Evolutionary conservation across 1,139 yeast genomes (phyloP), one percentile per base, ranked within the genome.

Genomic region (Saccharomyces uvarum): DNA sequence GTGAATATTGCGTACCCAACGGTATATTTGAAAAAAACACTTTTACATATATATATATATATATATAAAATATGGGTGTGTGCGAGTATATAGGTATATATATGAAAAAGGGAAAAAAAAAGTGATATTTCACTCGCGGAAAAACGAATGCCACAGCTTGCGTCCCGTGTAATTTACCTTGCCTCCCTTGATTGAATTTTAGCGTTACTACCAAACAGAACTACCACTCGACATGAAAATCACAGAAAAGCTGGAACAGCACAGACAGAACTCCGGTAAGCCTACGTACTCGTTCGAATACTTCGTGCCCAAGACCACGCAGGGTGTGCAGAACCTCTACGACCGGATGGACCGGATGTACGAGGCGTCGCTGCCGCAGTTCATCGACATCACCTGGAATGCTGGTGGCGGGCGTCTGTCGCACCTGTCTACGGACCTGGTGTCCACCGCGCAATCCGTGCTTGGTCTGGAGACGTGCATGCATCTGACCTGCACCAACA

Each of bases 261-360:
- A 68, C 38, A 70, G 66, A 51, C 61, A 63, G 21, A 61, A 59
- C 32, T 62, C 61, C 8, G 32, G 57, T n/a, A 65, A 62, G 51
- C 65, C 96, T 3, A 88, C 97, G 4, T 93, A 88, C 71, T 91
- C 98, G 51, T 93, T 91, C 67, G 99, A 93, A 76, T 93, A 88
- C 75, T 93, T 93, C 70, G 97, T 93, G n/a, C 99, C 99, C 49
- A 93, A 93, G 75, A 93, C 99, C 0, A 79, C 95, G 26, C 97
- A 93, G 71, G 99, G 99, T 70, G 95, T 91, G 32, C 97, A 91
- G 70, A 93, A 93, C 69, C 77, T 93, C 56, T 93, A 91, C 73
- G 99, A 93, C 70, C 81, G 99, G 70, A 93, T 93, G 95, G 98
- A 93, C 69, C 82, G 97, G 71, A 93, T 93, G 99, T 89, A 88